A percentile compares a stretch with the other conserved stretches of the same genome.
Evolutionary conservation across 2,329 filamentous ascomycete species (phyloP).

Genomic region (Neofusicoccum cordaticola): DNA sequence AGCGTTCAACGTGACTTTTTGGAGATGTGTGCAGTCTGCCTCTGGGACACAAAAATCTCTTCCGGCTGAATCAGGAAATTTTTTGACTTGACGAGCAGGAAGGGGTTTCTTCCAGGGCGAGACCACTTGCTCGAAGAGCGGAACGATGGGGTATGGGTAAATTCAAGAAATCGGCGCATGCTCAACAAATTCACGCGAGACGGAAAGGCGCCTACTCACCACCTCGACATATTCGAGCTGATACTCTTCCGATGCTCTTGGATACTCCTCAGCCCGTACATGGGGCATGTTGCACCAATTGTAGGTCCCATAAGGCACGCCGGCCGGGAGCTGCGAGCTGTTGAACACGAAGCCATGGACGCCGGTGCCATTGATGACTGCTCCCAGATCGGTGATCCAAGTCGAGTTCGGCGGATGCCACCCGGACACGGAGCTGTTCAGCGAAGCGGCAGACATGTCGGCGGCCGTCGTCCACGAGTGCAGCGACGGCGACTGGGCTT

Average conservation of each 20-base stretch:
- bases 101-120: no score
- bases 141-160: neutral
- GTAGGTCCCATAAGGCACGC: constrained; percentile 59
- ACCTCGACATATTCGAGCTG: constrained; percentile 73
- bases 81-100: no score
- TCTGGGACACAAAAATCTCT: no score
- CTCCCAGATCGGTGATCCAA: constrained; percentile 60
- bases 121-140: no score
- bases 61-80: no score
- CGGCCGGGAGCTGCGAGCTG: constrained; percentile 57
- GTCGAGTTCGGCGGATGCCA: constrained; percentile 38
- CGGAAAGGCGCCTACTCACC: constrained; percentile 39
- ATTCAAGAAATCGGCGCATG: neutral
- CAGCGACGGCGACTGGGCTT: neutral
- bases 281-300: constrained; percentile 91
- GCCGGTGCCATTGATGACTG: constrained; percentile 58
- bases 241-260: constrained; percentile 53
- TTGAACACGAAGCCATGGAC: constrained; percentile 75
- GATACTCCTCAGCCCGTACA: constrained; percentile 66
- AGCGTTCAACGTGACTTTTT: no score
- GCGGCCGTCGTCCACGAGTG: neutral
- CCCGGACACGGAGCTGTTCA: constrained; percentile 9
- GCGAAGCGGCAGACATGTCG: neutral
- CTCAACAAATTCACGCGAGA: no score
- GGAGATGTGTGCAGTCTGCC: no score